Percentiles rank a stretch among this genome's conserved stretches.
phyloP scores from a whole-genome alignment of 1,139 yeast species.

The Kluyveromyces sp. region DNA sequence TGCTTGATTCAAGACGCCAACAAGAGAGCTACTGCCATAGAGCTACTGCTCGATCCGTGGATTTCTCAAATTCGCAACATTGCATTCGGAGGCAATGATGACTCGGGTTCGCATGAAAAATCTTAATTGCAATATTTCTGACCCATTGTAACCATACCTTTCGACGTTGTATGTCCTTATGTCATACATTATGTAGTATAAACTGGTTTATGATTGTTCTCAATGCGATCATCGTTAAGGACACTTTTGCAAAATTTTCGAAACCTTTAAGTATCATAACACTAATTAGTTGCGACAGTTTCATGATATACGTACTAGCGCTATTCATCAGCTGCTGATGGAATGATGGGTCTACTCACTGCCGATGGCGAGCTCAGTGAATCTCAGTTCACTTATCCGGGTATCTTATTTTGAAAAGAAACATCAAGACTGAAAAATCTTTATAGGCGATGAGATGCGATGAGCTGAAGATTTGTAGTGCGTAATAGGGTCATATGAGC shows the following conservation, averaged over 20 bases:
- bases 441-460: constrained; percentile 6
- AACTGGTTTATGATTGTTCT: not conserved
- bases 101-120: not conserved
- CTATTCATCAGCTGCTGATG: no score
- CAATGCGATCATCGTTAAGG: no score
- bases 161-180: not conserved
- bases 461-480: not conserved
- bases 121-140: not conserved
- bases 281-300: no score
- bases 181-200: not conserved
- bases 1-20: constrained; percentile 82
- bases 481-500: not conserved
- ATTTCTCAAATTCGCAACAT: constrained; percentile 62
- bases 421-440: not conserved
- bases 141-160: no score
- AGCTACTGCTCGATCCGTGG: constrained; percentile 88
- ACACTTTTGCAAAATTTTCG: no score
- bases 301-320: no score
- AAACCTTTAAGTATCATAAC: no score
- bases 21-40: constrained; percentile 76
- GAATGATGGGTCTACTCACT: no score
- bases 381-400: no score
- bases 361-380: no score
- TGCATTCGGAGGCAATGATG: constrained; percentile 48
- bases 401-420: no score